Conservation (phyloP, 1,284 basidiomycete genomes). For the Thecaphora thlaspeos region DNA sequence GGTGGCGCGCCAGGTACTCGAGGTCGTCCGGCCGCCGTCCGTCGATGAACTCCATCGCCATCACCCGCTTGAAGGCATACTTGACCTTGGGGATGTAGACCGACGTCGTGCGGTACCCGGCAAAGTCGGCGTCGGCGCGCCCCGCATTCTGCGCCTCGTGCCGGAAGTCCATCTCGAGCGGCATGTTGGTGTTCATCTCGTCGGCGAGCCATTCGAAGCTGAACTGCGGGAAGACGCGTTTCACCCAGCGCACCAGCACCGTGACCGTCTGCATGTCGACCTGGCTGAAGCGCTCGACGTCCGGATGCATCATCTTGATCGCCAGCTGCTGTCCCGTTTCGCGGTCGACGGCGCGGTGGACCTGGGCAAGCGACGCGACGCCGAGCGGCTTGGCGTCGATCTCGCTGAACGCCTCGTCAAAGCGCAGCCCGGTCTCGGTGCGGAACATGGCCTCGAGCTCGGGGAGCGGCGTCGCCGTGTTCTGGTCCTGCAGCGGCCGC, state of each 20-base stretch:
- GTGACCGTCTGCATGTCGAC: conserved; percentile 70
- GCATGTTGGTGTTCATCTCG: conserved; percentile 66
- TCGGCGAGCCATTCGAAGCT: conserved; percentile 62
- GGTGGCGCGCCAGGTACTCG: conserved; percentile 74
- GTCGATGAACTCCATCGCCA: conserved; percentile 87
- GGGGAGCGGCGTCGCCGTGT: conserved; percentile 52
- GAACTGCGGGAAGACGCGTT: conserved; percentile 76
- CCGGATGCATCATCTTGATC: conserved; percentile 95
- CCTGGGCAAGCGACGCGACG: conserved; percentile 89
- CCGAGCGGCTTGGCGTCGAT: conserved; percentile 90
- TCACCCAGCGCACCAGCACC: conserved; percentile 71
- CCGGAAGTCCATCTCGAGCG: conserved; percentile 89
- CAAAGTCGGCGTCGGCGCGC: conserved; percentile 73
- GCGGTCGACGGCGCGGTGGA: conserved; percentile 78
- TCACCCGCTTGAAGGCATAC: conserved; percentile 76
- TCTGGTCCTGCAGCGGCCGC: conserved; percentile 62
- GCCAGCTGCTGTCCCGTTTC: conserved; percentile 67
- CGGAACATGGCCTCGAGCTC: conserved; percentile 56
- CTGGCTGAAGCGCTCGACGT: conserved; percentile 86
- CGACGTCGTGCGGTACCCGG: conserved; percentile 60
- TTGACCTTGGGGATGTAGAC: conserved; percentile 88
- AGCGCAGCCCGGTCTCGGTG: conserved; percentile 51
- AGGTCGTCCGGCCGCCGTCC: conserved; percentile 89
- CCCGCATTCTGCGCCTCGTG: conserved; percentile 86
- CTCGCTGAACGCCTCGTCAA: conserved; percentile 62